These are phyloP conservation scores for Pulveroboletus sp. DNA, from an alignment of 768 basidiomycete species.

Conservation along the genomic window DNA sequence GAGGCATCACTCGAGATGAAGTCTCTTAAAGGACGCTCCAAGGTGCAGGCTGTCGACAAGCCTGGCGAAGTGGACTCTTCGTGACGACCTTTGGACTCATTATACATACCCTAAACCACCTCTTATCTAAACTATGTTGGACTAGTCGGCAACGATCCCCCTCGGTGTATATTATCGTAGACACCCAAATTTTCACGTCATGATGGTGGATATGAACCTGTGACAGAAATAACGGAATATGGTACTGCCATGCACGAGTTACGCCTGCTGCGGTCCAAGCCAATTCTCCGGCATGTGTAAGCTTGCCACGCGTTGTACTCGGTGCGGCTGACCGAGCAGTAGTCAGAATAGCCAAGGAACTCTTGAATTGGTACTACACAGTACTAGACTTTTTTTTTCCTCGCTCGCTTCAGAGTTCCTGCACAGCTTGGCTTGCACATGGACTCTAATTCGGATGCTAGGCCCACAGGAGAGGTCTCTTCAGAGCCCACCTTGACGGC, in stretches of 20 bases:
- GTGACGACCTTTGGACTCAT: conserved; percentile 8
- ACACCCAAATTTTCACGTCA: conserved; percentile 7
- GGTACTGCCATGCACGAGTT: too few relatives aligned
- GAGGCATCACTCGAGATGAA: conserved; percentile 8
- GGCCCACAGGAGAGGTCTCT: conserved; percentile 8
- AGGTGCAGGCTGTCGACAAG: conserved; percentile 1
- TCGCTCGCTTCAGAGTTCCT: neutral
- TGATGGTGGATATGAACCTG: neutral
- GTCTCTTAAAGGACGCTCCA: conserved; percentile 1
- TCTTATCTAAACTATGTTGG: conserved; percentile 1
- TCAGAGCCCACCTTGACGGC: conserved; percentile 13
- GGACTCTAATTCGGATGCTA: conserved; percentile 15
- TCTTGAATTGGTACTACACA: neutral
- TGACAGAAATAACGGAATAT: neutral
- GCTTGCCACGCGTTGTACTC: too few relatives aligned
- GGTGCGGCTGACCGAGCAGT: too few relatives aligned
- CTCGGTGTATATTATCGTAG: conserved; percentile 14
- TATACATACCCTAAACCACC: neutral
- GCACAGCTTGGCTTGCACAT: conserved; percentile 15
- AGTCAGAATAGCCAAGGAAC: neutral
- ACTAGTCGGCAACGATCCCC: conserved; percentile 9
- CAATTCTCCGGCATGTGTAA: too few relatives aligned
- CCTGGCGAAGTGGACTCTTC: neutral
- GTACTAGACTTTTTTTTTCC: too few relatives aligned
- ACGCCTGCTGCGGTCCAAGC: too few relatives aligned